These are phyloP conservation scores for Ophiocordyceps polyrhachis-furcata DNA, from an alignment of 2,329 filamentous ascomycete species.

Conservation along the genomic window DNA sequence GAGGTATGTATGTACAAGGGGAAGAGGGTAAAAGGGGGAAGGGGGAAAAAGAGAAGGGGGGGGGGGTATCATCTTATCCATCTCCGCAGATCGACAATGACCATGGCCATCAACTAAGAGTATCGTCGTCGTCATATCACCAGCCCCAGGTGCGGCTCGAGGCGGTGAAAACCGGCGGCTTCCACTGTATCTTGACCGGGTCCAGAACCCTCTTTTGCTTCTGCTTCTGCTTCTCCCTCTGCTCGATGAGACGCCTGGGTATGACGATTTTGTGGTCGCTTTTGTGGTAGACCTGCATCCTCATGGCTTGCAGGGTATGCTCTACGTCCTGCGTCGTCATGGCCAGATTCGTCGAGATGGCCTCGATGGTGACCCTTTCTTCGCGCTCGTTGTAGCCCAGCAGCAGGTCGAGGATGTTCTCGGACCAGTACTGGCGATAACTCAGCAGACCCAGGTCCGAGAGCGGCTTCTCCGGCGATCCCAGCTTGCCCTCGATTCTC, in stretches of 20 bases:
- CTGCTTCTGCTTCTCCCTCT: constrained; percentile 60
- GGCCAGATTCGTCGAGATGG: constrained; percentile 57
- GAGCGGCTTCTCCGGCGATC: constrained; percentile 89
- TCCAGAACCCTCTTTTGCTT: constrained; percentile 68
- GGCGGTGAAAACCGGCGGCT: constrained; percentile 84
- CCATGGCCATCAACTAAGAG: background rate
- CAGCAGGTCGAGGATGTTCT: constrained; percentile 80
- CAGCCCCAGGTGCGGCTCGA: constrained; percentile 89
- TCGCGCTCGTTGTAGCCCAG: constrained; percentile 49
- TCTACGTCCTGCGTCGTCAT: constrained; percentile 98
- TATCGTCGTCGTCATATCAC: constrained; percentile 14
- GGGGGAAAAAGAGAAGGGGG: background rate
- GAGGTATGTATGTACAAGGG: too few species aligned
- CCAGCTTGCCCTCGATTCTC: constrained; percentile 85
- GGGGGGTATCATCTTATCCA: background rate
- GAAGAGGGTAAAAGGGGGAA: background rate
- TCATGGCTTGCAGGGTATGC: constrained; percentile 81
- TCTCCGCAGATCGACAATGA: too few species aligned
- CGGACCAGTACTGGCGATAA: constrained; percentile 95
- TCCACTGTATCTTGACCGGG: constrained; percentile 70
- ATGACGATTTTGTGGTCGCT: constrained; percentile 93
- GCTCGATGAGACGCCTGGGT: constrained; percentile 62
- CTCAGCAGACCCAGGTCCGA: constrained; percentile 84
- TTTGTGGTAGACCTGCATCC: constrained; percentile 91
- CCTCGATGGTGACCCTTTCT: constrained; percentile 66